Evolutionary conservation across 345 rosid genomes (phyloP).

Genomic region (Barbarea vulgaris): DNA sequence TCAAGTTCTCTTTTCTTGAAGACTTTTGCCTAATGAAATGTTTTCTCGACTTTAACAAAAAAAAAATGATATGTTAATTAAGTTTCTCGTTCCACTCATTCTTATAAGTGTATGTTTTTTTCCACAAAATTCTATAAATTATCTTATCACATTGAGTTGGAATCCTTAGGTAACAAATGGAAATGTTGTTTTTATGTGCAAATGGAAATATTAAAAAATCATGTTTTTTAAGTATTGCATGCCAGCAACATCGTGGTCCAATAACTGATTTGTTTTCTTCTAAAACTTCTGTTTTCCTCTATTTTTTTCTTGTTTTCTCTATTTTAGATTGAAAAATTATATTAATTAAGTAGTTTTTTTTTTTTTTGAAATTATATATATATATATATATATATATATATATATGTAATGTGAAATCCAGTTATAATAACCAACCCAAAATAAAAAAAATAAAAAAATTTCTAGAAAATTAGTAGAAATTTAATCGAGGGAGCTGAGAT

Average conservation of each 20-base stretch:
- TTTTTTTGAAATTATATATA: not conserved
- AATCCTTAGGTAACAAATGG: not conserved
- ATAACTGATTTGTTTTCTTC: not conserved
- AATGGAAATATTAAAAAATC: slow-evolving; percentile 3
- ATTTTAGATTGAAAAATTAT: not conserved
- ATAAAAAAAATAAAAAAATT: not conserved
- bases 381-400: too few species aligned
- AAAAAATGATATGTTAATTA: not conserved
- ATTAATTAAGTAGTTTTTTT: not conserved
- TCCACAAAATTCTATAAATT: slow-evolving; percentile 9
- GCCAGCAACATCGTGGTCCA: slow-evolving; percentile 2
- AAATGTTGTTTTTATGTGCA: not conserved
- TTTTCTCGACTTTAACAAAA: not conserved
- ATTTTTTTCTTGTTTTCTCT: not conserved
- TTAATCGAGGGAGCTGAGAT: not conserved
- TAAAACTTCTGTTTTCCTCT: not conserved
- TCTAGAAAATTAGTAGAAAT: not conserved
- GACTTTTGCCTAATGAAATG: not conserved
- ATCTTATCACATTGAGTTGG: slow-evolving; percentile 3
- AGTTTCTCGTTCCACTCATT: slow-evolving; percentile 14
- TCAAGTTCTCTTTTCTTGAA: not conserved
- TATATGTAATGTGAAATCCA: not conserved
- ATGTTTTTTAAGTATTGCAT: not conserved
- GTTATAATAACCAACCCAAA: too few species aligned
- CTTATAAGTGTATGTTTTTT: not conserved